Evolutionary conservation across 805 yeast species (phyloP), one percentile per base, ranked within the genome.

Genomic region (Ogataea methylovora): DNA sequence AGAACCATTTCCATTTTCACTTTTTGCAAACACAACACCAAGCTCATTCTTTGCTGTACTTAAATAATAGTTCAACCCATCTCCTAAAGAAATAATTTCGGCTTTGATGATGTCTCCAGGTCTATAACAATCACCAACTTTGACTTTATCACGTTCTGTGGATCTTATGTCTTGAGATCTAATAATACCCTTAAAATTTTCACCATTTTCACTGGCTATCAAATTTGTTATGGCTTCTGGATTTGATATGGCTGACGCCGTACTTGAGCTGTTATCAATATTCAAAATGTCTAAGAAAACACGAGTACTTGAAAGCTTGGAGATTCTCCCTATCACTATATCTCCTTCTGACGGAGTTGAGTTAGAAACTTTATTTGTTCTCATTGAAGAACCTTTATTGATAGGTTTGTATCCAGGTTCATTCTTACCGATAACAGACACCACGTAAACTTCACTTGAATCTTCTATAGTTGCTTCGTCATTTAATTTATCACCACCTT

Each of bases 91-190:
- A n/a, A 73, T 63, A 8, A 88, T 79, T 44, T 70, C 65, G 0
- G 95, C 96, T 41, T 95, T 69, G 3, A 92, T 84, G 34, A 92
- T 74, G 57, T 92, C 99, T 12, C 97, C 97, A 0, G 97, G 97
- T 45, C 73, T 73, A 60, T 79, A 92, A 51, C 87, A 70, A 14
- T 84, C 84, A 37, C 75, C 70, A 23, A 90, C 69, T 48, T 81
- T 80, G 22, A 87, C 88, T 49, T 76, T 75, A 52, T 92, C 98
- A 49, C 95, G 68, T 45, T 92, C 96, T 0, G 96, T 85, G 15
- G 90, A 79, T 40, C 97, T 69, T 2, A 92, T 77, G 57, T 92
- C 98, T 56, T 86, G 94, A 2, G 83, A 67, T 48, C 97, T 65
- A 30, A 88, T 79, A 7, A 86, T 67, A 0, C 94, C 97, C 48